Evolutionary conservation across 164 flowering plant species (phyloP).

Genomic region (Vitis vinifera): DNA sequence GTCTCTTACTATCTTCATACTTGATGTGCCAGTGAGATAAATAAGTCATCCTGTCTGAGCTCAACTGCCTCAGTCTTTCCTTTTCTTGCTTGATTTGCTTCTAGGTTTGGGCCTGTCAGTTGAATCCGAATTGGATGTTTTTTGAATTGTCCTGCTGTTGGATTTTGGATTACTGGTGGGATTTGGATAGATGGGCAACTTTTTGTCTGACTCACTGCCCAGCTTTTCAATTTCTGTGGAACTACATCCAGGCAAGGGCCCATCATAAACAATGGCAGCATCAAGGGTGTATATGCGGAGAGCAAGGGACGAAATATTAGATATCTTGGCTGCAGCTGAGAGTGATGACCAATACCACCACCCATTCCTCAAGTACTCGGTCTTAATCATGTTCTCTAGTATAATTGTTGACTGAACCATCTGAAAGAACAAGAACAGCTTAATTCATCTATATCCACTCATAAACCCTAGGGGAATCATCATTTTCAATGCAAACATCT

Average conservation of each 20-base stretch:
- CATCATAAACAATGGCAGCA: slow-evolving; percentile 73
- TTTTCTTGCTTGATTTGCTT: slow-evolving; percentile 56
- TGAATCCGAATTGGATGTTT: slow-evolving; percentile 27
- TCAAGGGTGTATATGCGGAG: slow-evolving; percentile 84
- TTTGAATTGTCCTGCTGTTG: slow-evolving; percentile 3
- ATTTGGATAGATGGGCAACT: slow-evolving; percentile 1
- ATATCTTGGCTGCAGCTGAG: slow-evolving; percentile 86
- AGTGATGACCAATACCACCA: slow-evolving; percentile 99
- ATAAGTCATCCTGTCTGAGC: too few species aligned
- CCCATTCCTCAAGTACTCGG: slow-evolving; percentile 68
- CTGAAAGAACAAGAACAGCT: slow-evolving; percentile 39
- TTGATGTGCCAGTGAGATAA: too few species aligned
- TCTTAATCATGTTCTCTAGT: slow-evolving; percentile 78
- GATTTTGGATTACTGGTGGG: slow-evolving; percentile 15
- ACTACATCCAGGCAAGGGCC: slow-evolving; percentile 18
- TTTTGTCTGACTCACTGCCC: too few species aligned
- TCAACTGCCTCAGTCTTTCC: slow-evolving; percentile 61
- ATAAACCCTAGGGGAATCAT: neutral
- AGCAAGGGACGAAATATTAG: slow-evolving; percentile 81
- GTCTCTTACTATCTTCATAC: too few species aligned
- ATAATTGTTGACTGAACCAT: slow-evolving; percentile 82
- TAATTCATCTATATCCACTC: neutral
- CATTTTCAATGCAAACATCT: neutral
- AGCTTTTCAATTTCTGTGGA: neutral
- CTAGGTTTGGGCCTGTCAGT: slow-evolving; percentile 47